These are phyloP conservation scores for Eucalyptus tenuipes DNA, from an alignment of 345 rosid species.

Conservation along the genomic window DNA sequence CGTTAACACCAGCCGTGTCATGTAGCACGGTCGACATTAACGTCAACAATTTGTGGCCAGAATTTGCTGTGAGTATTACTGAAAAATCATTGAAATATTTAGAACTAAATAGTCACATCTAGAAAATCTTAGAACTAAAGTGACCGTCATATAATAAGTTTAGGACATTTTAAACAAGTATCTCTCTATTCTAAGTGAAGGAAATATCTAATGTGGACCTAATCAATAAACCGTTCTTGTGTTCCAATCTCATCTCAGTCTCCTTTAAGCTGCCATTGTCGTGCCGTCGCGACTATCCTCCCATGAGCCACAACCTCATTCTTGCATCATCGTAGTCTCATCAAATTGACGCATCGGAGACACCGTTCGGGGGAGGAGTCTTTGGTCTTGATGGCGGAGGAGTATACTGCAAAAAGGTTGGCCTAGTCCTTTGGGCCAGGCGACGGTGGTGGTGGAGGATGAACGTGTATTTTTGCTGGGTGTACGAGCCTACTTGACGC, in stretches of 20 bases:
- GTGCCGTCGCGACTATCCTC: not conserved
- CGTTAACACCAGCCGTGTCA: fast-evolving
- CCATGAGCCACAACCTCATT: not conserved
- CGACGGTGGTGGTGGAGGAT: not conserved
- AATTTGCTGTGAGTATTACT: fast-evolving
- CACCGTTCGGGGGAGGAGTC: not conserved
- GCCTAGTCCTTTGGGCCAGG: not conserved
- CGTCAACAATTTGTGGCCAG: fast-evolving
- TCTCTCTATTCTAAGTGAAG: not conserved
- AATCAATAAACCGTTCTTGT: not conserved
- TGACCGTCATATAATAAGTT: fast-evolving
- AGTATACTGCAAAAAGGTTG: not conserved
- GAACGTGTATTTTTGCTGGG: not conserved
- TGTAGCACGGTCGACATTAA: fast-evolving
- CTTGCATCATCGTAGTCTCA: not conserved
- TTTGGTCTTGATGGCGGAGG: fast-evolving
- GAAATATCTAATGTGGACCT: not conserved
- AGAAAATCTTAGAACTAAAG: not conserved
- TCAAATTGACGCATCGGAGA: not conserved
- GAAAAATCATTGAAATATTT: not conserved
- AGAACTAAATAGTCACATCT: fast-evolving
- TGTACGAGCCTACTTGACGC: no score
- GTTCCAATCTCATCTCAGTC: not conserved
- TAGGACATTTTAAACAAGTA: not conserved
- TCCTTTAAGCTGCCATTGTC: not conserved